Evolutionary conservation across 1,284 basidiomycete species (phyloP).

Genomic region (Irpex lacteus): DNA sequence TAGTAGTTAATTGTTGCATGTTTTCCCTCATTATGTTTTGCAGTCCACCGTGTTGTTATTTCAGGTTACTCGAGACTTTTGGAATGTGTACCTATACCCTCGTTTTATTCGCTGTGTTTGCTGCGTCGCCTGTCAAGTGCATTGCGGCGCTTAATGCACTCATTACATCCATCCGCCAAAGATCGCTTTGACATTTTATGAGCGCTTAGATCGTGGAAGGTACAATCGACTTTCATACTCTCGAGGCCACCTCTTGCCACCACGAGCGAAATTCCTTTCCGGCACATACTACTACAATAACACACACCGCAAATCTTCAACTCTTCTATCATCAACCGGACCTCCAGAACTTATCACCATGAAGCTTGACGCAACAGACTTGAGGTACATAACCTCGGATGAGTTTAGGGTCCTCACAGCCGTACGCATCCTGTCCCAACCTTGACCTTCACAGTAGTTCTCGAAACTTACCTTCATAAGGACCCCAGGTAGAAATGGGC

Average conservation of each 20-base stretch:
- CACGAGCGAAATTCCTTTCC: neutral
- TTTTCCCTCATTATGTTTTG: too few species aligned
- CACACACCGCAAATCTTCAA: neutral
- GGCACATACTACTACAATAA: neutral
- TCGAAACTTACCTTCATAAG: neutral
- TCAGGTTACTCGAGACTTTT: too few species aligned
- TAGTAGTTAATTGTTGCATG: too few species aligned
- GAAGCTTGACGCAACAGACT: constrained; percentile 94
- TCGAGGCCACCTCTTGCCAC: neutral
- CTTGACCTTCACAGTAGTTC: neutral
- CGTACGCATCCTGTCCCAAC: constrained; percentile 42
- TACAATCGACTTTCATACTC: neutral
- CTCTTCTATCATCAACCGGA: neutral
- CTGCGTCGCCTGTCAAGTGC: neutral
- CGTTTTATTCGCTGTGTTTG: neutral
- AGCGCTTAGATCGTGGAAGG: neutral
- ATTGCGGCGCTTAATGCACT: too few species aligned
- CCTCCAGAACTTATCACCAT: constrained; percentile 40
- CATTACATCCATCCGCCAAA: neutral
- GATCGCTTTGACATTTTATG: neutral
- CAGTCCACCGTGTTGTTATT: too few species aligned
- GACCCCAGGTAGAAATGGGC: constrained; percentile 86
- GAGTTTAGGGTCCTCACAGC: constrained; percentile 95
- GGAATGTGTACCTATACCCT: too few species aligned
- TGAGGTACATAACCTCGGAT: constrained; percentile 89